Evolutionary conservation across 805 yeast species (phyloP).

Genomic region (Cyberlindnera sargentensis): DNA sequence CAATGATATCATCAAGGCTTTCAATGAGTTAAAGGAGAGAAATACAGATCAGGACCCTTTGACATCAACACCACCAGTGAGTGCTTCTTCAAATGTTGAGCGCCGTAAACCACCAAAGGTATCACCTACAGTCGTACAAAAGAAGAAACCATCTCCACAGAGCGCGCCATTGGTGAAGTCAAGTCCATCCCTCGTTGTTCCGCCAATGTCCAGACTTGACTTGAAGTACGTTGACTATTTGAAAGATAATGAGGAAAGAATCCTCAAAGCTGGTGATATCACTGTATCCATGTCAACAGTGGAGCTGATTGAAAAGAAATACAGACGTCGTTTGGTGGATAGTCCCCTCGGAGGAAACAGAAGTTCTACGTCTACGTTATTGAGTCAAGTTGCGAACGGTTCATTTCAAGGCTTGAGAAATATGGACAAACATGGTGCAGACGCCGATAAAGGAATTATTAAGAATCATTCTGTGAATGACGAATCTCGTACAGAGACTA

Average conservation of each 20-base stretch:
- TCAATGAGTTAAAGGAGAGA: conserved; percentile 10
- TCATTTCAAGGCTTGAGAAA: conserved; percentile 35
- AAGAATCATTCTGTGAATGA: conserved; percentile 15
- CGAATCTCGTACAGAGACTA: conserved; percentile 9
- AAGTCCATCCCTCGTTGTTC: conserved; percentile 22
- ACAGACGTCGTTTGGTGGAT: conserved; percentile 50
- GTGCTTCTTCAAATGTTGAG: conserved; percentile 7
- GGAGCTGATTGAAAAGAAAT: conserved; percentile 47
- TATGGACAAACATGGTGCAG: conserved; percentile 24
- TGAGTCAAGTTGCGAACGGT: conserved; percentile 39
- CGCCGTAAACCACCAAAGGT: conserved; percentile 3
- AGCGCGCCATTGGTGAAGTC: background rate
- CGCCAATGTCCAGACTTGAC: conserved; percentile 48
- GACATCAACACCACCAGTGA: conserved; percentile 3
- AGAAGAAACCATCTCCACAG: conserved; percentile 6
- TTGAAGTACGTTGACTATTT: conserved; percentile 51
- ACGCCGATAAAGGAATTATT: conserved; percentile 25
- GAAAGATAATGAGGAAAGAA: conserved; percentile 50
- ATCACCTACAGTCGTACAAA: conserved; percentile 13
- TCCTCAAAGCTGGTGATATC: conserved; percentile 50
- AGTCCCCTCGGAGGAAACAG: conserved; percentile 44
- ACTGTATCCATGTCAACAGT: conserved; percentile 37
- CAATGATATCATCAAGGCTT: conserved; percentile 20
- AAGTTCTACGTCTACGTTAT: conserved; percentile 30
- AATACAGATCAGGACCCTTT: background rate